A percentile compares a stretch with the other conserved stretches of the same genome.
These are phyloP conservation scores for Crassisporium funariophilum DNA, from an alignment of 768 basidiomycete genomes.

Conservation along the genomic window DNA sequence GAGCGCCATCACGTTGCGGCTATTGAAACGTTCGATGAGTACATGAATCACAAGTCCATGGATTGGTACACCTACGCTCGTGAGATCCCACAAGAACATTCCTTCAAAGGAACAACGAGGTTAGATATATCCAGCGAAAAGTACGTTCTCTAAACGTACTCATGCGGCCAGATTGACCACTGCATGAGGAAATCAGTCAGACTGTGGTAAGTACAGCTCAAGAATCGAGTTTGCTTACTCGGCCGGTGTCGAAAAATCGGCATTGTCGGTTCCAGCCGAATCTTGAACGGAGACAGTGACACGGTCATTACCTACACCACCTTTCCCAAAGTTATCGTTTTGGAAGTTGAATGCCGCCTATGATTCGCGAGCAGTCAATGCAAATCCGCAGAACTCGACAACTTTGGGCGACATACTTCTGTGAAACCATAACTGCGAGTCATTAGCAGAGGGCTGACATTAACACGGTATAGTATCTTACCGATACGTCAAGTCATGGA, in stretches of 20 bases:
- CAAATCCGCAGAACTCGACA: background rate
- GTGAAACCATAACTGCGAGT: conserved; percentile 56
- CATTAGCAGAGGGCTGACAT: too few species aligned
- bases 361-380: background rate
- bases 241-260: conserved; percentile 35
- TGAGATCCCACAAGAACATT: conserved; percentile 41
- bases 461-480: too few species aligned
- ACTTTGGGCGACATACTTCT: conserved; percentile 29
- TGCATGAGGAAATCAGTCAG: conserved; percentile 13
- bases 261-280: conserved; percentile 45
- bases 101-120: conserved; percentile 21
- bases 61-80: conserved; percentile 20
- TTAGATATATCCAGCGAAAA: background rate
- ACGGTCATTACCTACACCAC: conserved; percentile 55
- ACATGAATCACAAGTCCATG: conserved; percentile 11
- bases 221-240: too few species aligned
- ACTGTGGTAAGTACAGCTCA: conserved; percentile 1
- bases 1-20: conserved; percentile 67
- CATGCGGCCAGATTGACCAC: conserved; percentile 38
- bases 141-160: conserved; percentile 20
- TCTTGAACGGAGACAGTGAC: conserved; percentile 59
- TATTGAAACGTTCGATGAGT: conserved; percentile 55
- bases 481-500: conserved; percentile 48
- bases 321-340: conserved; percentile 56
- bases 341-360: conserved; percentile 52